Evolutionary conservation across 169 alveolate genomes (phyloP).

Genomic region (Eimeria acervulina): DNA sequence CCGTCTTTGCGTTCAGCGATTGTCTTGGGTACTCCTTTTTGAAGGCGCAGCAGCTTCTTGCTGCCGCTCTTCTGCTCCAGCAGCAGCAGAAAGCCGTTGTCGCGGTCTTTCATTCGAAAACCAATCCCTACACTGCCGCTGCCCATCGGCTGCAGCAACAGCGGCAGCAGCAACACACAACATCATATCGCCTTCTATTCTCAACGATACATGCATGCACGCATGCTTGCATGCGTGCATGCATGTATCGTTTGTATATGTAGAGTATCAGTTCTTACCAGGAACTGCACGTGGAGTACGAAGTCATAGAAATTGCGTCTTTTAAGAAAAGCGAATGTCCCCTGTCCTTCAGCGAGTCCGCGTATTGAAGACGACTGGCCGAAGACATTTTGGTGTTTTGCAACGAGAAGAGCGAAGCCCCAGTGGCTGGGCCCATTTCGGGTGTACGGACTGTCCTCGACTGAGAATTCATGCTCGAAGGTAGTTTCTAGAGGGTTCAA

Average conservation of each 20-base stretch:
- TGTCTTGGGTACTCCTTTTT: conserved; percentile 90
- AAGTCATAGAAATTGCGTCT: conserved; percentile 92
- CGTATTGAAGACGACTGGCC: conserved; percentile 92
- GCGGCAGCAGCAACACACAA: not conserved
- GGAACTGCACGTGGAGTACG: conserved; percentile 87
- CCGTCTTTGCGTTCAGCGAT: conserved; percentile 89
- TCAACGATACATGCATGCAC: not conserved
- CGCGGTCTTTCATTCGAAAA: conserved; percentile 92
- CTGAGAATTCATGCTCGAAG: conserved; percentile 90
- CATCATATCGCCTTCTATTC: not conserved
- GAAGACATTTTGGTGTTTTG: conserved; percentile 89
- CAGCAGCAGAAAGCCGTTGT: conserved; percentile 91
- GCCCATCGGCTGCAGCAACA: conserved; percentile 85
- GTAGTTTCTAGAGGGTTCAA: conserved; percentile 90
- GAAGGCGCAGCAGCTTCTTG: conserved; percentile 90
- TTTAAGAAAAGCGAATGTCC: conserved; percentile 91
- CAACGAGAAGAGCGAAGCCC: conserved; percentile 93
- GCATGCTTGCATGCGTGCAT: not conserved
- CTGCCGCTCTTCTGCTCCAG: conserved; percentile 89
- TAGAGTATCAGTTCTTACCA: conserved; percentile 32
- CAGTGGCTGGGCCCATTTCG: conserved; percentile 90
- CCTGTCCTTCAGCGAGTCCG: conserved; percentile 90
- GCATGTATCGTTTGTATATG: not conserved
- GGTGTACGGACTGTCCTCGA: conserved; percentile 90
- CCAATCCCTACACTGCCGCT: conserved; percentile 93